phyloP scores from a whole-genome alignment of 768 basidiomycete species.

The Hypholoma sublateritium region DNA sequence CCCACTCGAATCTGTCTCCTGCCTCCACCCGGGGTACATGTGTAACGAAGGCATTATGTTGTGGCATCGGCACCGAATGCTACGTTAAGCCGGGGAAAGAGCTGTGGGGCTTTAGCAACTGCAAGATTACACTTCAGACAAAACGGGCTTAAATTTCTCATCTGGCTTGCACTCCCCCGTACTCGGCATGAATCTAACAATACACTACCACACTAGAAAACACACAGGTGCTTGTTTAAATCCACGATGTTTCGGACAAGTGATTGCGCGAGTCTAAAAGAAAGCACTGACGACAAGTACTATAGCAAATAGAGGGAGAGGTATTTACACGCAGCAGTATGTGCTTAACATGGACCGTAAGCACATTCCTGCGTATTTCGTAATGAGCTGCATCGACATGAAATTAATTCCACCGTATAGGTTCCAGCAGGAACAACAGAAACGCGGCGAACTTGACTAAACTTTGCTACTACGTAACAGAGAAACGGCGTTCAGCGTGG shows the following conservation, averaged over 20 bases:
- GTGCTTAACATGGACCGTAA: too few relatives aligned
- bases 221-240: neutral
- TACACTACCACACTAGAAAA: neutral
- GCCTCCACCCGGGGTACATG: conserved; percentile 13
- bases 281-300: neutral
- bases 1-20: neutral
- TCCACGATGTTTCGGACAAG: conserved; percentile 3
- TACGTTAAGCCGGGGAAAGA: neutral
- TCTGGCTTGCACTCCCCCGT: neutral
- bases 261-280: neutral
- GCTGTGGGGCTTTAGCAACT: neutral
- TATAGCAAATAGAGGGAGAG: too few relatives aligned
- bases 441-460: neutral
- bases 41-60: too few relatives aligned
- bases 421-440: neutral
- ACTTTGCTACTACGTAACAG: neutral
- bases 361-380: too few relatives aligned
- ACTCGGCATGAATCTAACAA: neutral
- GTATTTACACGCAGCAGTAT: too few relatives aligned
- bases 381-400: too few relatives aligned
- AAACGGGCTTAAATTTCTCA: neutral
- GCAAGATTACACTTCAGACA: neutral
- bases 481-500: neutral
- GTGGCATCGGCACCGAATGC: conserved; percentile 17
- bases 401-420: too few relatives aligned